phyloP scores from a whole-genome alignment of 129 eudicot species.

The Daucus carota region DH1_v3.0 NC_030382.2:42290001-42290500 shows the following conservation, averaged over 20 bases:
- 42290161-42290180: neutral
- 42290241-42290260: neutral
- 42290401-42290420: neutral
- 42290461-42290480: neutral
- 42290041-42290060: constrained; percentile 92
- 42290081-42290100: constrained; percentile 90
- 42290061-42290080: constrained; percentile 85
- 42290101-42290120: constrained; percentile 58
- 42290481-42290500: neutral
- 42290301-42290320: neutral
- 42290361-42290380: too few species aligned
- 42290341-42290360: neutral
- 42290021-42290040: constrained; percentile 91
- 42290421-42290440: neutral
- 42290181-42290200: neutral
- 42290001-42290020: constrained; percentile 50
- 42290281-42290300: neutral
- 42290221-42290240: neutral
- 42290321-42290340: neutral
- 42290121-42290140: constrained; percentile 30
- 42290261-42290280: neutral
- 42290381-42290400: too few species aligned
- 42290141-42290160: neutral
- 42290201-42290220: neutral
- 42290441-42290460: neutral